These are phyloP conservation scores for Phytophthora podocarpi DNA, from an alignment of 352 stramenopile species.

Conservation along the genomic window DNA sequence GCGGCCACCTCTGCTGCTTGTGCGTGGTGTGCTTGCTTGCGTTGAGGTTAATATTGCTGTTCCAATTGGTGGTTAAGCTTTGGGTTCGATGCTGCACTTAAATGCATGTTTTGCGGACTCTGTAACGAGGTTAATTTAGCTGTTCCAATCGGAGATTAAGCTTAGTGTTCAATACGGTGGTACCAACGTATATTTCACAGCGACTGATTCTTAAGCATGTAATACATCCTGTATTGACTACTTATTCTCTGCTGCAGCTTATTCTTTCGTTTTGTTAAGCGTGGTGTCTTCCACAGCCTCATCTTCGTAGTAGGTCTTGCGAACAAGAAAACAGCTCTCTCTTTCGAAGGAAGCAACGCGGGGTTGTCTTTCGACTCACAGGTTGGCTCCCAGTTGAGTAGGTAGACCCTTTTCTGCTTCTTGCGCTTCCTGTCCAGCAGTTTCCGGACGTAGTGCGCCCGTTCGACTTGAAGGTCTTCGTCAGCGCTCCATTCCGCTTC, in stretches of 20 bases:
- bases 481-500: no score
- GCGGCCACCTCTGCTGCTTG: neutral
- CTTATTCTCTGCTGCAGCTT: neutral
- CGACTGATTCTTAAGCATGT: no score
- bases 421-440: no score
- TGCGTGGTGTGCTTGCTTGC: constrained; percentile 2
- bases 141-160: constrained; percentile 12
- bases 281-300: constrained; percentile 23
- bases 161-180: constrained; percentile 16
- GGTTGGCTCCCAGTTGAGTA: no score
- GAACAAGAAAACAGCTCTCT: constrained; percentile 20
- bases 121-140: constrained; percentile 10
- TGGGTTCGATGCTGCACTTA: neutral
- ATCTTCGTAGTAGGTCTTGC: constrained; percentile 21
- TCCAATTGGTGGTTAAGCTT: constrained; percentile 33
- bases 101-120: constrained; percentile 7
- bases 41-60: constrained; percentile 32
- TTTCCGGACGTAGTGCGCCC: no score
- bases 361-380: no score
- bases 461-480: no score
- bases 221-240: constrained; percentile 1
- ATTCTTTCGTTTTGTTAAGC: constrained; percentile 15
- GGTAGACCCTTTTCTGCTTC: no score
- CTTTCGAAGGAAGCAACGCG: no score
- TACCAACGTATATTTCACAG: neutral